Evolutionary conservation across 345 rosid genomes (phyloP).

Genomic region (Salix exigua): DNA sequence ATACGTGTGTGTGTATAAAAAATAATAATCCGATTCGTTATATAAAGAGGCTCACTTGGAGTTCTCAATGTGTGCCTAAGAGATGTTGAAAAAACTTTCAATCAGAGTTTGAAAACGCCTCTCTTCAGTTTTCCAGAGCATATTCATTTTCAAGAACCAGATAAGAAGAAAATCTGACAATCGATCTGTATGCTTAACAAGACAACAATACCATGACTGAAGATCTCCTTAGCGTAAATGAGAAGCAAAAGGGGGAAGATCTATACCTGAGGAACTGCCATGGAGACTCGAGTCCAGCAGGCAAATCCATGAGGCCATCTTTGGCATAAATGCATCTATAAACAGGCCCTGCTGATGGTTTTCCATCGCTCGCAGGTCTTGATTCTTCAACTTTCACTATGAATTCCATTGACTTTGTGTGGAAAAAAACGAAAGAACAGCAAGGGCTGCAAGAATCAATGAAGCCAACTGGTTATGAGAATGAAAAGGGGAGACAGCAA

Average conservation of each 20-base stretch:
- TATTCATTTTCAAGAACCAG: neutral
- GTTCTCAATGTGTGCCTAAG: neutral
- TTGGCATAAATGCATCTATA: conserved; percentile 73
- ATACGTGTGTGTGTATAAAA: no score
- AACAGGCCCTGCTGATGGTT: conserved; percentile 78
- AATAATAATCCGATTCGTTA: neutral
- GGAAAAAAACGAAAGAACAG: neutral
- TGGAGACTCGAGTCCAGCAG: conserved; percentile 60
- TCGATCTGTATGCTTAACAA: neutral
- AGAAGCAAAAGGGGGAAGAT: neutral
- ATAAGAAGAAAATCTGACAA: neutral
- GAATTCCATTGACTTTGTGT: conserved; percentile 37
- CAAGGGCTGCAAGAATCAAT: neutral
- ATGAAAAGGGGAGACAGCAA: neutral
- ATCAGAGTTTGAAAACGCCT: neutral
- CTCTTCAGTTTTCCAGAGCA: neutral
- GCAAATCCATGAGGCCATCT: conserved; percentile 66
- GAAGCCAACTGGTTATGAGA: neutral
- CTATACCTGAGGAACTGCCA: conserved; percentile 82
- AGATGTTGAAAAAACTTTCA: neutral
- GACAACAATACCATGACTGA: neutral
- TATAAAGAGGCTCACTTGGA: neutral
- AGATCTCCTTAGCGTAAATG: neutral
- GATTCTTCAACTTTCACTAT: conserved; percentile 72
- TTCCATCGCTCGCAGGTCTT: conserved; percentile 38